Base-by-base conservation (phyloP, 148 eudicot genomes). In the Talinum fruticosum region DNA sequence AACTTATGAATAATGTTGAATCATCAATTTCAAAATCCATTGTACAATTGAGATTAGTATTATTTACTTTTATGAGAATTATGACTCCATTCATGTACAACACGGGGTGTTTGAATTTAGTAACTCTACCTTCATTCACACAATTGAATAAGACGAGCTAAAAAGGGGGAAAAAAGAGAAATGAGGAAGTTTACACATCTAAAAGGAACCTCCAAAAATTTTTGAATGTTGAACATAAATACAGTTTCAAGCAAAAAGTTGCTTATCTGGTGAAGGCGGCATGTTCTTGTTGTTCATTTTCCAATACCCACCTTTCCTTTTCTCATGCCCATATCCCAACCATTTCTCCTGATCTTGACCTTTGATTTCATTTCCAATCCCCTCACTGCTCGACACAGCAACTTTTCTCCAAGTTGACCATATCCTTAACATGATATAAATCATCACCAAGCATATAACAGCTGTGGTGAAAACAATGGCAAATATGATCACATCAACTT, bases 391-490 rank as follows among this genome's bases (percentile, higher is more conserved):
- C 8, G 94, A 84, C 74, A 92, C 79, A 74, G 90, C 81, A 37
- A 87, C 92, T 47, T 77, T 83, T 76, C 88, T 89, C 98, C 98
- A 94, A 68, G 89, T 83, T 83, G 81, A 88, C 98, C 98, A 94
- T 35, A 94, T 92, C 81, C 97, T 90, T 47, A 90, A 49, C 97
- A 94, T 94, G 16, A 85, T 70, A 47, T 94, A 94, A 19, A 94
- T 66, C 90, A 94, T 76, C 24, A 81, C 82, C 84, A 92, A 72
- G 82, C 98, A 94, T 53, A 92, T 79, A 64, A 92, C 84, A 30
- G 90, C 84, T 34, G 98, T 84, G 37, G 89, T 89, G 57, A 89
- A 88, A 28, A 92, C 97, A 76, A 94, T 94, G 34, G 85, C 95
- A 77, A 89, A 90, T 71, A 90, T 83, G 47, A 94, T 87, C 74